Evolutionary conservation across 257 asterid genomes (phyloP).

Genomic region (Solanum virginianum): DNA sequence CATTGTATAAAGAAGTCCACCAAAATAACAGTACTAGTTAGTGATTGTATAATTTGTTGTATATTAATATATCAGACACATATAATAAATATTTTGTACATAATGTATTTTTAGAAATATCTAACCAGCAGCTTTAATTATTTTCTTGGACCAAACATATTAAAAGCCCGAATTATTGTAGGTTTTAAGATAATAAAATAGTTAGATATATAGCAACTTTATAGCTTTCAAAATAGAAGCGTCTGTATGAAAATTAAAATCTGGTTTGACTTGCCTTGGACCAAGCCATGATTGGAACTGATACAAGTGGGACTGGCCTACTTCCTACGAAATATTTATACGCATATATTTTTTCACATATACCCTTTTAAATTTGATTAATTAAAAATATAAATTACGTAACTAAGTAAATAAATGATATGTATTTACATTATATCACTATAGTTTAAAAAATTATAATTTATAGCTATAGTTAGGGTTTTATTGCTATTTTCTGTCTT

Average conservation of each 20-base stretch:
- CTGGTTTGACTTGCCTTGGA: background rate
- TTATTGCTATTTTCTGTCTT: too few relatives aligned
- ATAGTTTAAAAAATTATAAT: too few relatives aligned
- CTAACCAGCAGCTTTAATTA: background rate
- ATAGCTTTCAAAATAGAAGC: background rate
- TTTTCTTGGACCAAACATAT: background rate
- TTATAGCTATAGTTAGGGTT: too few relatives aligned
- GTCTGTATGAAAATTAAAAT: background rate
- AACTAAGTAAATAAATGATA: too few relatives aligned
- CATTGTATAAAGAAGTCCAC: background rate
- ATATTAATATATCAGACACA: background rate
- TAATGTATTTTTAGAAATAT: background rate
- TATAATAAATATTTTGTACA: background rate
- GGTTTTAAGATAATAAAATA: background rate
- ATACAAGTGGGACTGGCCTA: background rate
- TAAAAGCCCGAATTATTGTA: background rate
- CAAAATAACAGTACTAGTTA: background rate
- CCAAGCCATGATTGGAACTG: background rate
- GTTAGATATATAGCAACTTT: background rate
- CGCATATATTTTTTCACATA: too few relatives aligned
- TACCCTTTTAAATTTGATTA: too few relatives aligned
- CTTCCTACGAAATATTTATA: background rate
- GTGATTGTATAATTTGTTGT: background rate
- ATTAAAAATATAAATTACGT: too few relatives aligned
- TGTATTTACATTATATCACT: too few relatives aligned